These are phyloP conservation scores for Penicillium lagena DNA, from an alignment of 495 filamentous ascomycete genomes.

Conservation along the genomic window DNA sequence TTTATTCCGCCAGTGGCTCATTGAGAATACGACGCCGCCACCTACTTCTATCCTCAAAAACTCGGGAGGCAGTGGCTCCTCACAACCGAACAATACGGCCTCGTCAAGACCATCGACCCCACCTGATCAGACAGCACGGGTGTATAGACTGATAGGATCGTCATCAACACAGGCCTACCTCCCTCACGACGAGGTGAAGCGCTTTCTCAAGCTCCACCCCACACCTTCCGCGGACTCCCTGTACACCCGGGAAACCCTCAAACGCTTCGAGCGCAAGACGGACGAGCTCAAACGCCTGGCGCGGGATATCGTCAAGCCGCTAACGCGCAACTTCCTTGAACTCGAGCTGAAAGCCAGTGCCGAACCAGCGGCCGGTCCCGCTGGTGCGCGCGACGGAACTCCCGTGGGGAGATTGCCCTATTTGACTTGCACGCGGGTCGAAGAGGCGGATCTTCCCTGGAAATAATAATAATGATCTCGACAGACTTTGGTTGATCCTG, in stretches of 20 bases:
- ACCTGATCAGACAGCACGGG: slow-evolving; percentile 44
- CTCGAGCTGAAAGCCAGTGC: slow-evolving; percentile 52
- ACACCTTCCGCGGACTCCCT: slow-evolving; percentile 46
- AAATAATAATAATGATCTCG: slow-evolving; percentile 18
- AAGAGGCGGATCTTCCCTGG: slow-evolving; percentile 79
- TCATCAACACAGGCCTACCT: slow-evolving; percentile 58
- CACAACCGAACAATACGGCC: slow-evolving; percentile 7
- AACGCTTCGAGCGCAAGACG: slow-evolving; percentile 74
- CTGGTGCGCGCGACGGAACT: slow-evolving; percentile 11
- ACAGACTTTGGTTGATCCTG: neutral
- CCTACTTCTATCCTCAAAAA: slow-evolving; percentile 44
- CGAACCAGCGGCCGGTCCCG: slow-evolving; percentile 2
- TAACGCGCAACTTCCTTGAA: slow-evolving; percentile 80
- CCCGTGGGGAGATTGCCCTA: slow-evolving; percentile 49
- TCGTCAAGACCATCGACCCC: slow-evolving; percentile 13
- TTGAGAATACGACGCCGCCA: slow-evolving; percentile 74
- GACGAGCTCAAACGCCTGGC: slow-evolving; percentile 83
- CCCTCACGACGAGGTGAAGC: slow-evolving; percentile 77
- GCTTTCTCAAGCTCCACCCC: slow-evolving; percentile 66
- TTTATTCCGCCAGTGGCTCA: slow-evolving; percentile 85
- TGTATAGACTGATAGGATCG: slow-evolving; percentile 65
- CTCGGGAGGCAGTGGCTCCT: slow-evolving; percentile 5
- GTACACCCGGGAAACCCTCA: slow-evolving; percentile 69
- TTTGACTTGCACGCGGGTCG: slow-evolving; percentile 72
- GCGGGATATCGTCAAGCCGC: slow-evolving; percentile 71